Evolutionary conservation across 2,329 filamentous ascomycete genomes (phyloP), one percentile per base, ranked within the genome.

Genomic region (Beauveria sp.): DNA sequence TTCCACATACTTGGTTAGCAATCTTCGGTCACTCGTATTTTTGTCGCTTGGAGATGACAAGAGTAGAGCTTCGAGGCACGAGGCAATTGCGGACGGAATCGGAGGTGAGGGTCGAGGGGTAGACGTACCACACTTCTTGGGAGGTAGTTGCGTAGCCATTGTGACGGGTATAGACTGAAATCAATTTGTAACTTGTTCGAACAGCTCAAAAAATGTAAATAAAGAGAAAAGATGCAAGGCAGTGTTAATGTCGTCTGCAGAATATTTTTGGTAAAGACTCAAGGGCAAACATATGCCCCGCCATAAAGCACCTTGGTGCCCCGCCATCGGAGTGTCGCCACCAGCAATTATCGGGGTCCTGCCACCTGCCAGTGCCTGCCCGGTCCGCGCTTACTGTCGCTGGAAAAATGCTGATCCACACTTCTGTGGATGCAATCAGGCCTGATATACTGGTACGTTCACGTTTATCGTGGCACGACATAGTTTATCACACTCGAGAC

Each of bases 121-220:
- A 48, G 51, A 72, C 80, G 63, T 77, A 83, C 81, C 82, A 76
- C 81, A 83, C 74, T 84, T 85, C 78, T 84, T 85, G 63, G 76
- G 75, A 53, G 82, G 80, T 65, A 82, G 81, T 74, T 78, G 75
- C 66, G 76, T 65, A n/a, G 68, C 65, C 71, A 74, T 74, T 46
- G 26, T 24, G n/a, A 48, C 49, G 40, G 16, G 2, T 9, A 4
- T 24, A 34, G 26, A 26, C 26, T 22, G 48, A 18, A 9, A 1
- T 16, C 5, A 8, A 12, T 22, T 10, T 43, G 12, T 9, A 14
- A 6, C n/a, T 60, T 14, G 18, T 10, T 4, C 43, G 12, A 22
- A 31, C 1, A 16, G 12, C 16, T 20, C 3, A 34, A 28, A 2
- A 46, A 18, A 22, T 20, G 48, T 8, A 43, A 5, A 14, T 45